Conservation (phyloP, 768 basidiomycete species). For the Boletus reticuloceps region DNA sequence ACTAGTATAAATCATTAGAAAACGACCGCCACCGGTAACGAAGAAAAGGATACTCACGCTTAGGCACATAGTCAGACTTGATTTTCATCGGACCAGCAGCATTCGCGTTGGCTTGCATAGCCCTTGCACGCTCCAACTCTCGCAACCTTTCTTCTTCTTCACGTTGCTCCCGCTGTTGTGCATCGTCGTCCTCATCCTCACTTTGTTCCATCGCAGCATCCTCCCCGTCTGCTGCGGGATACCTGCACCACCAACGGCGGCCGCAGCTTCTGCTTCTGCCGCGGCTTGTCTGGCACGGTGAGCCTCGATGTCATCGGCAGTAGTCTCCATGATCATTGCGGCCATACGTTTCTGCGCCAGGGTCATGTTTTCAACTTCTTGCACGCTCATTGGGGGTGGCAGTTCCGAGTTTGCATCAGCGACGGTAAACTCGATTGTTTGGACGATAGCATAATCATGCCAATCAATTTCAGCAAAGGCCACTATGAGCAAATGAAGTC, state of each 20-base stretch:
- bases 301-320: conserved; percentile 82
- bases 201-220: conserved; percentile 78
- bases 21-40: not conserved
- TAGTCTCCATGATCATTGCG: conserved; percentile 96
- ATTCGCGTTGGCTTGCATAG: conserved; percentile 77
- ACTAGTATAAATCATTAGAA: conserved; percentile 41
- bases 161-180: conserved; percentile 53
- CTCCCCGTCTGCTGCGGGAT: conserved; percentile 43
- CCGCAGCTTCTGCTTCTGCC: conserved; percentile 81
- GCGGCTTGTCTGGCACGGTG: conserved; percentile 79
- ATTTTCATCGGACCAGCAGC: conserved; percentile 87
- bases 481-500: conserved; percentile 40
- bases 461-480: conserved; percentile 98
- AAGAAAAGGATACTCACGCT: conserved; percentile 53
- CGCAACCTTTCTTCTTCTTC: conserved; percentile 67
- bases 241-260: conserved; percentile 68
- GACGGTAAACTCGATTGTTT: conserved; percentile 95
- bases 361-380: conserved; percentile 95
- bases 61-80: conserved; percentile 93
- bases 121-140: conserved; percentile 74
- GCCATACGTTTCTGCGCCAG: conserved; percentile 98
- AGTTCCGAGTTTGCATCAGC: conserved; percentile 89
- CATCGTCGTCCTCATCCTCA: conserved; percentile 77
- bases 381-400: conserved; percentile 94
- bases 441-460: conserved; percentile 98